Base-by-base conservation (phyloP, 192 early-diverging fungal species). In the Pecoramyces ruminantium region DNA sequence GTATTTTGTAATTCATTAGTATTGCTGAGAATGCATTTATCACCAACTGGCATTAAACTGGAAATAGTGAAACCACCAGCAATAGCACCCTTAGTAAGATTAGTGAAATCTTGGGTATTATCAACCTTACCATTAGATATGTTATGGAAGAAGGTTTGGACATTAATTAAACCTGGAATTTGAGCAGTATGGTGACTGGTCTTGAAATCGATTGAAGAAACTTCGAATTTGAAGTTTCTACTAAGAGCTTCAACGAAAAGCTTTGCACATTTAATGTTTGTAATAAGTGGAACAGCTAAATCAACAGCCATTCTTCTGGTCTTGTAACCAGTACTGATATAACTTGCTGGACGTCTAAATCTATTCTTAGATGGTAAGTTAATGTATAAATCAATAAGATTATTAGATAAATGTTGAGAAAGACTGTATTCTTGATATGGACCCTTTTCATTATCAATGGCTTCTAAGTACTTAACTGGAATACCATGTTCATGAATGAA, bases 261-360 rank as follows among this genome's bases (percentile, higher is more conserved):
- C 89, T 98, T 98, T 83, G 97, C 97, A 84, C 96, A 98, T 89
- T 99, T 99, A 88, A 99, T 91, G 84, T 99, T 99, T 81, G 97
- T 99, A 85, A 99, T 96, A 83, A 99, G 87, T 14, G 97, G 97
- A 78, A 99, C 89, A 58, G 94, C 95, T 82, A 95, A 95, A 86
- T 99, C 97, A 30, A 99, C 94, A 38, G 97, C 97, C 95, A 99
- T 95, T 84, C 97, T 92, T 80, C 97, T 93, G 81, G 93, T 94
- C 82, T 91, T 91, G 88, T 99, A 99, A 38, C 97, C 97, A 83
- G 93, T 93, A 81, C 92, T 93, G 86, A 97, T 94, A 85, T 98
- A 99, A 82, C 90, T 92, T 30, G 97, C 95, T 77, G 96, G 97
- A 77, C 97, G 93, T 79, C 97, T 94, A 93, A 93, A 99, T 78